phyloP scores from a whole-genome alignment of 148 eudicot species.

The Chenopodium album region DNA sequence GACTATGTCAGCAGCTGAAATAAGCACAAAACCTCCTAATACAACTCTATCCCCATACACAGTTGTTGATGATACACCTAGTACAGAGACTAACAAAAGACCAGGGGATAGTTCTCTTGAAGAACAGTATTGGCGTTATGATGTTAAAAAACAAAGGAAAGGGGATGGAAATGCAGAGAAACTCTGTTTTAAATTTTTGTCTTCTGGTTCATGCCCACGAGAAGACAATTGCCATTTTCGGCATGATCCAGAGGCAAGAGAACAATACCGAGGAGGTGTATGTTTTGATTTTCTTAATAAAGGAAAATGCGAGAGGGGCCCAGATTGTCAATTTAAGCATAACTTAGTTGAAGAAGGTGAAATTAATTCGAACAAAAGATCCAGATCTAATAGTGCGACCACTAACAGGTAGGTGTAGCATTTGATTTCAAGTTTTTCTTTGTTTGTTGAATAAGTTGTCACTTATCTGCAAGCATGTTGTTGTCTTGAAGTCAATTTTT shows the following conservation, averaged over 20 bases:
- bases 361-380: constrained; percentile 37
- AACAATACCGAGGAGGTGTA: constrained; percentile 78
- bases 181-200: constrained; percentile 76
- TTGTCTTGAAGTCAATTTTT: neutral
- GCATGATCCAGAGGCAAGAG: constrained; percentile 81
- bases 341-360: constrained; percentile 65
- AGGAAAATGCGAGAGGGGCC: constrained; percentile 92
- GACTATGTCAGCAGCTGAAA: constrained; percentile 68
- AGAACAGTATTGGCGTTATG: constrained; percentile 94
- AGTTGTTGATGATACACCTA: constrained; percentile 30
- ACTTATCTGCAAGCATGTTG: neutral
- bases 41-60: constrained; percentile 67
- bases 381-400: constrained; percentile 45
- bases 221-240: constrained; percentile 80
- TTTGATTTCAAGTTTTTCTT: neutral
- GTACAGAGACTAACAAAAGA: constrained; percentile 51
- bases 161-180: constrained; percentile 58
- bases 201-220: constrained; percentile 84
- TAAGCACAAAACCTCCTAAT: constrained; percentile 66
- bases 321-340: constrained; percentile 85
- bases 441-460: neutral
- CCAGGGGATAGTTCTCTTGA: constrained; percentile 52
- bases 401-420: constrained; percentile 49
- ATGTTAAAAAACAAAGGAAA: constrained; percentile 67
- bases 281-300: constrained; percentile 93